Evolutionary conservation across 345 rosid genomes (phyloP).

Genomic region (Brassica napus): Da-Ae NC_063450.1:28430501-28431000

Average conservation of each 20-base stretch:
- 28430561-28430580: constrained; percentile 25
- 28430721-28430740: no score
- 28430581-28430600: constrained; percentile 3
- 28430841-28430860: constrained; percentile 11
- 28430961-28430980: constrained; percentile 55
- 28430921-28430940: constrained; percentile 45
- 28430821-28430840: constrained; percentile 14
- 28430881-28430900: background rate
- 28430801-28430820: constrained; percentile 9
- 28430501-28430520: constrained; percentile 13
- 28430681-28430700: constrained; percentile 9
- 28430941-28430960: constrained; percentile 35
- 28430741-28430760: constrained; percentile 16
- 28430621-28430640: constrained; percentile 16
- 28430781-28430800: background rate
- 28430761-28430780: constrained; percentile 7
- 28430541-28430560: constrained; percentile 9
- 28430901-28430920: constrained; percentile 31
- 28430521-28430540: constrained; percentile 9
- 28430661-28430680: background rate
- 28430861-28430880: constrained; percentile 5
- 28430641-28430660: constrained; percentile 23
- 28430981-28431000: constrained; percentile 46
- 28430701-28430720: background rate
- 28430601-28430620: constrained; percentile 2